These are phyloP conservation scores for Gossypium australe DNA, from an alignment of 345 rosid genomes.

Conservation along the genomic window DNA sequence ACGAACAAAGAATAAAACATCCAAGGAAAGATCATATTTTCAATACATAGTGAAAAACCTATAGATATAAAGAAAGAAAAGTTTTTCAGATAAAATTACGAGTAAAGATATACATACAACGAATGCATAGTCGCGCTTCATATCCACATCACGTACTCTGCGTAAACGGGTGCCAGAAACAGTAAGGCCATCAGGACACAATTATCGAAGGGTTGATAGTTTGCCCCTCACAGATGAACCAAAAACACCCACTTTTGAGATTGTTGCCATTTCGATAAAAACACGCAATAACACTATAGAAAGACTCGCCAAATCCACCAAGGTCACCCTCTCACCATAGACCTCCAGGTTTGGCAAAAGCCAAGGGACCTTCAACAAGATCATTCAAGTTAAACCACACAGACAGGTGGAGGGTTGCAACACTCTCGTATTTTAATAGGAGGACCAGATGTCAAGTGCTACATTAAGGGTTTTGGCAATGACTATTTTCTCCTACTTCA, in stretches of 20 bases:
- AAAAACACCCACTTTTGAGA: slow-evolving; percentile 85
- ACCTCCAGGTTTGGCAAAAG: slow-evolving; percentile 76
- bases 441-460: slow-evolving; percentile 25
- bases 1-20: not conserved
- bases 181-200: slow-evolving; percentile 91
- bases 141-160: slow-evolving; percentile 94
- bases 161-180: slow-evolving; percentile 87
- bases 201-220: slow-evolving; percentile 71
- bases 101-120: slow-evolving; percentile 51
- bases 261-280: slow-evolving; percentile 73
- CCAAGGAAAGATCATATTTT: slow-evolving; percentile 26
- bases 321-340: slow-evolving; percentile 82
- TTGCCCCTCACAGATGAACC: slow-evolving; percentile 86
- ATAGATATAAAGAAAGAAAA: not conserved
- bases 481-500: slow-evolving; percentile 12
- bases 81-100: not conserved
- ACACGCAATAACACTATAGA: slow-evolving; percentile 71
- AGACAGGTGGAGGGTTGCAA: slow-evolving; percentile 37
- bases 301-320: slow-evolving; percentile 89
- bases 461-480: slow-evolving; percentile 21
- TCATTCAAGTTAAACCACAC: slow-evolving; percentile 70
- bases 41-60: not conserved
- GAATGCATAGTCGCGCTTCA: slow-evolving; percentile 91
- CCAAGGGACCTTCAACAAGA: slow-evolving; percentile 96
- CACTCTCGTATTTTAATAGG: slow-evolving; percentile 37